phyloP scores from a whole-genome alignment of 352 stramenopile genomes.

The Pythium insidiosum region DNA sequence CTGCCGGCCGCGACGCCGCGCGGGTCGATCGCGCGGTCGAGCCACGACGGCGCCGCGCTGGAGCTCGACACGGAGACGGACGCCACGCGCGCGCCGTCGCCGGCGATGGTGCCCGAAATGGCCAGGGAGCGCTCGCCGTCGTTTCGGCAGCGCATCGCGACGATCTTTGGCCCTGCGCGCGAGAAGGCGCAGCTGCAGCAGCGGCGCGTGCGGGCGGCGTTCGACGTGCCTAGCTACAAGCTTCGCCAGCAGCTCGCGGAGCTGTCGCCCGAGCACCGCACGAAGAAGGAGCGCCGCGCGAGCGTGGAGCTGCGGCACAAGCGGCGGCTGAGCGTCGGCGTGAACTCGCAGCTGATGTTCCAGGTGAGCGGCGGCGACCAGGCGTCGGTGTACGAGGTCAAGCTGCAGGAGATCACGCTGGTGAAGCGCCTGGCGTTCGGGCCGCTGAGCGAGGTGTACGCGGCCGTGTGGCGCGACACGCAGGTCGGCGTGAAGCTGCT shows the following conservation, averaged over 20 bases:
- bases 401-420: conserved; percentile 64
- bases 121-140: conserved; percentile 3
- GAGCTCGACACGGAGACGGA: background rate
- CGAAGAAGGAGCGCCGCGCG: conserved; percentile 48
- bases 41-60: background rate
- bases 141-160: conserved; percentile 11
- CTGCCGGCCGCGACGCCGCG: conserved; percentile 7
- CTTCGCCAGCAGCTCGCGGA: conserved; percentile 42
- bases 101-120: background rate
- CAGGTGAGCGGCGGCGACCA: conserved; percentile 59
- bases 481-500: conserved; percentile 72
- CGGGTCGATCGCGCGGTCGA: conserved; percentile 7
- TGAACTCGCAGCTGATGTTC: conserved; percentile 49
- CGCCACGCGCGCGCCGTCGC: background rate
- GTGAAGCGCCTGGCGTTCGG: conserved; percentile 69
- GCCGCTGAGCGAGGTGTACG: conserved; percentile 66
- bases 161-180: background rate
- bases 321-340: conserved; percentile 50
- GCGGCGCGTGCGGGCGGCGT: conserved; percentile 27
- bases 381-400: conserved; percentile 70
- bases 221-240: conserved; percentile 52
- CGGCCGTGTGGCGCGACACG: conserved; percentile 65
- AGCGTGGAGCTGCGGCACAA: conserved; percentile 50
- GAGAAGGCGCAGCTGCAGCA: background rate
- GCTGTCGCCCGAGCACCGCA: conserved; percentile 40